phyloP scores from a whole-genome alignment of 129 eudicot species.

The Mikania micrantha region DNA sequence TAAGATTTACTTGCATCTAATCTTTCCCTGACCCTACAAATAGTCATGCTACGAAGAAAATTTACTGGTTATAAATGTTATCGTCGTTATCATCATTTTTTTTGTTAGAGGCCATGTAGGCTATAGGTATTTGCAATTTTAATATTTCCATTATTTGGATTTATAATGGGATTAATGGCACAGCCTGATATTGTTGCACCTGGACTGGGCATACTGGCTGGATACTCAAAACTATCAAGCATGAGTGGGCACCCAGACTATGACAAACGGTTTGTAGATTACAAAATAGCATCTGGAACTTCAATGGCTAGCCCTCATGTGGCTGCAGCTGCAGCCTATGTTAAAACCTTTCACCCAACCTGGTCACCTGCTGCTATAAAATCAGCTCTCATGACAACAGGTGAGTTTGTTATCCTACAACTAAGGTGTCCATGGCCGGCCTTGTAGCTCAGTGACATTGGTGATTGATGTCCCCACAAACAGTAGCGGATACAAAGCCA shows the following conservation, averaged over 20 bases:
- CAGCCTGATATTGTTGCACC: conserved; percentile 95
- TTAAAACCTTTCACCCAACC: conserved; percentile 68
- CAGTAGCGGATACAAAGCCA: too few species aligned
- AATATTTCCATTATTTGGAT: too few species aligned
- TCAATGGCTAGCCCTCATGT: conserved; percentile 93
- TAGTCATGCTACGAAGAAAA: too few species aligned
- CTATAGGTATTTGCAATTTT: too few species aligned
- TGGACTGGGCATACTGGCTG: conserved; percentile 75
- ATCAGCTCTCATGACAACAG: conserved; percentile 95
- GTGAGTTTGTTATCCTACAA: conserved; percentile 24
- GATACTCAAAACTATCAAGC: conserved; percentile 37
- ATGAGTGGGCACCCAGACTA: conserved; percentile 22
- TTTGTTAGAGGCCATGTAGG: too few species aligned
- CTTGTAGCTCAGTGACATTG: too few species aligned
- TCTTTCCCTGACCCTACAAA: too few species aligned
- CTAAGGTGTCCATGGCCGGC: too few species aligned
- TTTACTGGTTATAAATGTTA: too few species aligned
- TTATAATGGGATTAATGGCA: background rate
- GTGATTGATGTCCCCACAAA: too few species aligned
- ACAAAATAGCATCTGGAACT: conserved; percentile 62
- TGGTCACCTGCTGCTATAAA: conserved; percentile 89
- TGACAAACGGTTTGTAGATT: conserved; percentile 44
- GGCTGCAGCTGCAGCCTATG: conserved; percentile 82
- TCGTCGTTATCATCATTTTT: too few species aligned
- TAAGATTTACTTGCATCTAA: too few species aligned